Percentiles rank a stretch among this genome's conserved stretches.
Evolutionary conservation across 148 eudicot species (phyloP).

Genomic region (Linanthus parryae): DNA sequence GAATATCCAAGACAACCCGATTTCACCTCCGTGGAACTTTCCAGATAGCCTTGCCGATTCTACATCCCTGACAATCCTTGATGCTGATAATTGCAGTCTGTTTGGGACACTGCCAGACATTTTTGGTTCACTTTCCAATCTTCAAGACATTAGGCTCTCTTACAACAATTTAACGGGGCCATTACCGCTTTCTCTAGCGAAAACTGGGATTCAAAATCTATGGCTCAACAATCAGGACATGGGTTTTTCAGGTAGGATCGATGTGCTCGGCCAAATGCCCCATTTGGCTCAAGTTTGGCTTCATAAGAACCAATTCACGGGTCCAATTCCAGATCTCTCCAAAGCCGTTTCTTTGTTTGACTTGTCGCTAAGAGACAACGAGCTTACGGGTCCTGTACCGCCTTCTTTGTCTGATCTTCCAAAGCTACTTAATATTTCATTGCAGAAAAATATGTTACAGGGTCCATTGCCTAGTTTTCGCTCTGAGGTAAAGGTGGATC

Average conservation of each 20-base stretch:
- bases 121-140: constrained; percentile 32
- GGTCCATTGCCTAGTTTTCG: constrained; percentile 48
- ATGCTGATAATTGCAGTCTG: constrained; percentile 25
- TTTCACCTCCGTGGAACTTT: constrained; percentile 35
- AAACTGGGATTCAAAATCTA: constrained; percentile 32
- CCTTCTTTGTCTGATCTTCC: constrained; percentile 33
- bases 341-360: constrained; percentile 22
- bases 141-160: constrained; percentile 37
- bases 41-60: constrained; percentile 30
- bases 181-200: constrained; percentile 43
- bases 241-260: constrained; percentile 48
- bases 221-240: constrained; percentile 54
- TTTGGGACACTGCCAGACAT: constrained; percentile 54
- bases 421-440: constrained; percentile 28
- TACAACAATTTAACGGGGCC: constrained; percentile 58
- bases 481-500: constrained; percentile 7
- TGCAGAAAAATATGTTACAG: constrained; percentile 61
- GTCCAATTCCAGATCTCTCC: constrained; percentile 58
- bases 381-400: constrained; percentile 33
- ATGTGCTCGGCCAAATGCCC: constrained; percentile 45
- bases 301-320: constrained; percentile 43
- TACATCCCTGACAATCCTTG: constrained; percentile 22
- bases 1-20: constrained; percentile 37
- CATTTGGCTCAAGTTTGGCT: constrained; percentile 52
- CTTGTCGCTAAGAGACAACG: constrained; percentile 48